Conservation (phyloP, 2,329 filamentous ascomycete species). For the Calonectria henricotiae region DNA sequence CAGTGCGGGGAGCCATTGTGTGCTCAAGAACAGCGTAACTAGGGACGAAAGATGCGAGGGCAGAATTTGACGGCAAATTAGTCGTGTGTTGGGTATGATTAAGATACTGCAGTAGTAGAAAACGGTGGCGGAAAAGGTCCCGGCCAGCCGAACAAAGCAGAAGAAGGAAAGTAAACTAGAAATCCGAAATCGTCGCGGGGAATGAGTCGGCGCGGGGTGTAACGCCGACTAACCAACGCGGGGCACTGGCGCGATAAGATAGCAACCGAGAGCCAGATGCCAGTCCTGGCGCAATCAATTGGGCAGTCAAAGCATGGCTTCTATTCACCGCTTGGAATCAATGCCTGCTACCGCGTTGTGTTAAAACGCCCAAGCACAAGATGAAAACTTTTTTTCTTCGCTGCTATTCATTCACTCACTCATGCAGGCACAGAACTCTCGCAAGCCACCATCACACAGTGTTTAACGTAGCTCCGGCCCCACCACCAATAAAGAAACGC, state of each 20-base stretch:
- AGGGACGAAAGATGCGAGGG: slow-evolving; percentile 3
- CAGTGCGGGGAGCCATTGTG: slow-evolving; percentile 63
- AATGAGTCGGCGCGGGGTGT: slow-evolving; percentile 26
- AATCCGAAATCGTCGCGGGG: slow-evolving; percentile 38
- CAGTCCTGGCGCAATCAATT: neutral
- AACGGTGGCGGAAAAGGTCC: slow-evolving; percentile 26
- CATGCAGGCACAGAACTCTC: slow-evolving; percentile 1
- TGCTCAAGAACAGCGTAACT: neutral
- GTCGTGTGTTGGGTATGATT: neutral
- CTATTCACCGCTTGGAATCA: neutral
- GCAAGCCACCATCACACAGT: neutral
- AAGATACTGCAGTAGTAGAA: neutral
- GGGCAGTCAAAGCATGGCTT: neutral
- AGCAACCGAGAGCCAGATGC: neutral
- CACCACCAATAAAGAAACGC: neutral
- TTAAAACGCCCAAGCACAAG: neutral
- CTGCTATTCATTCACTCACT: neutral
- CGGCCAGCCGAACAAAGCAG: slow-evolving; percentile 30
- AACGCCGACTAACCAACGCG: slow-evolving; percentile 19
- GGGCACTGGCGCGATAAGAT: slow-evolving; percentile 28
- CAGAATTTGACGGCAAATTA: slow-evolving; percentile 11
- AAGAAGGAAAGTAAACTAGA: slow-evolving; percentile 27
- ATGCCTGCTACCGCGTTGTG: neutral
- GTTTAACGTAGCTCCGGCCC: neutral
- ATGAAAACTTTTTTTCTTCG: neutral